These are phyloP conservation scores for Simplicillium aogashimaense DNA, from an alignment of 2,329 filamentous ascomycete genomes.

Conservation along the genomic window DNA sequence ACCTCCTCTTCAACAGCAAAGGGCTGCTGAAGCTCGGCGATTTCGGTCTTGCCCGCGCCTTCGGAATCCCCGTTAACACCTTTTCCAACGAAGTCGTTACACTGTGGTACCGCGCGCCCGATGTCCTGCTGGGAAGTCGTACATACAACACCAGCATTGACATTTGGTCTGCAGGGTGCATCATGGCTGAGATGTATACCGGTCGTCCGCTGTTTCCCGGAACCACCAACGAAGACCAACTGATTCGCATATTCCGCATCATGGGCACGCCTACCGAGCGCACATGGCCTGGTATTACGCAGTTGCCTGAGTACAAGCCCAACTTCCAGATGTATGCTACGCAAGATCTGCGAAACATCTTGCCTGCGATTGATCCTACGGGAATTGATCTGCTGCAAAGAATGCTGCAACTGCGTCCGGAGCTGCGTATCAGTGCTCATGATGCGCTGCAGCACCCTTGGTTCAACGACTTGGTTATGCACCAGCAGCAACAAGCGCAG, in stretches of 20 bases:
- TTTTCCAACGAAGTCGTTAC: constrained; percentile 98
- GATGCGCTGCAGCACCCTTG: constrained; percentile 85
- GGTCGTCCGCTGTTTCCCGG: constrained; percentile 91
- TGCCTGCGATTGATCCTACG: constrained; percentile 80
- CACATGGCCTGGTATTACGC: constrained; percentile 89
- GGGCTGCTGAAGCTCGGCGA: constrained; percentile 87
- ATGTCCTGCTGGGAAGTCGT: constrained; percentile 84
- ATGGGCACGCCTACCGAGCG: constrained; percentile 97
- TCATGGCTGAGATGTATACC: constrained; percentile 99
- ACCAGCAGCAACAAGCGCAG: constrained; percentile 37
- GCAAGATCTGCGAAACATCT: constrained; percentile 75
- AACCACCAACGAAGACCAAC: constrained; percentile 96
- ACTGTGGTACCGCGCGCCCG: constrained; percentile 93
- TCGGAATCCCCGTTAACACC: constrained; percentile 95
- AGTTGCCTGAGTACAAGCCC: constrained; percentile 95
- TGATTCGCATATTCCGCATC: constrained; percentile 92
- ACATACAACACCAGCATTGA: constrained; percentile 99
- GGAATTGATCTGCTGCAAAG: constrained; percentile 80
- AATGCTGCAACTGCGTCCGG: constrained; percentile 88
- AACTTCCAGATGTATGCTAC: constrained; percentile 93
- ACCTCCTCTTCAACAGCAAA: constrained; percentile 88
- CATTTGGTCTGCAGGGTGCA: constrained; percentile 97
- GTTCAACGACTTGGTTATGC: constrained; percentile 68
- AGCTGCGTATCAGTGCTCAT: constrained; percentile 79
- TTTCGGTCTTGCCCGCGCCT: constrained; percentile 87